Percentiles rank a stretch among this genome's conserved stretches.
Conservation (phyloP, 306 rosid genomes). For the Prunus davidiana region DNA sequence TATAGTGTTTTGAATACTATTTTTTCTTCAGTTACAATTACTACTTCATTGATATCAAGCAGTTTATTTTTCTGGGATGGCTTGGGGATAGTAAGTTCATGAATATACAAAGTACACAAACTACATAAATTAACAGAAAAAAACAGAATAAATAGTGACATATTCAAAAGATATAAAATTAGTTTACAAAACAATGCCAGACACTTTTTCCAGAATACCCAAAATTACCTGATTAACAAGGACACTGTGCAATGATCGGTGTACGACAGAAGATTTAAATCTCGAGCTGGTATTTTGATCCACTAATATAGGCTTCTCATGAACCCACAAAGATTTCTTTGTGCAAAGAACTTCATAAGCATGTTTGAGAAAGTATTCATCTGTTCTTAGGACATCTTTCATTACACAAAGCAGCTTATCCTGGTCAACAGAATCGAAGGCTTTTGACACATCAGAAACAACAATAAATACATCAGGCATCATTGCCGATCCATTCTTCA, state of each 20-base stretch:
- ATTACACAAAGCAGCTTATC: slow-evolving; percentile 67
- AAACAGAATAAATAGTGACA: neutral
- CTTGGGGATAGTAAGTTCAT: neutral
- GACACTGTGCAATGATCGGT: slow-evolving; percentile 37
- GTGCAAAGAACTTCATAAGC: slow-evolving; percentile 56
- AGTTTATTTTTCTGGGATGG: neutral
- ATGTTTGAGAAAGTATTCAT: slow-evolving; percentile 50
- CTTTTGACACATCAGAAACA: slow-evolving; percentile 77
- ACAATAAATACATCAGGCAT: slow-evolving; percentile 55
- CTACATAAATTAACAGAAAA: neutral
- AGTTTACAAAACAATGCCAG: neutral
- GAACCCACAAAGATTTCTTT: slow-evolving; percentile 62
- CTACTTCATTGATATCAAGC: neutral
- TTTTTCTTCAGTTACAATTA: too few relatives aligned
- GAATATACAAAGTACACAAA: neutral
- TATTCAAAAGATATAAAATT: slow-evolving; percentile 1
- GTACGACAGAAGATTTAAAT: slow-evolving; percentile 32
- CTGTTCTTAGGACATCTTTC: slow-evolving; percentile 41
- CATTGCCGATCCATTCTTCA: slow-evolving; percentile 32
- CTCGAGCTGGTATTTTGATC: slow-evolving; percentile 35
- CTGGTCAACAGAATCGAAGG: slow-evolving; percentile 81
- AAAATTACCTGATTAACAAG: slow-evolving; percentile 60
- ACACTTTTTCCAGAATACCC: slow-evolving; percentile 5
- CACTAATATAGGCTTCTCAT: slow-evolving; percentile 31
- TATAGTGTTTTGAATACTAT: neutral